phyloP scores from a whole-genome alignment of 2,329 filamentous ascomycete genomes.

The Lecanicillium sp. region DNA sequence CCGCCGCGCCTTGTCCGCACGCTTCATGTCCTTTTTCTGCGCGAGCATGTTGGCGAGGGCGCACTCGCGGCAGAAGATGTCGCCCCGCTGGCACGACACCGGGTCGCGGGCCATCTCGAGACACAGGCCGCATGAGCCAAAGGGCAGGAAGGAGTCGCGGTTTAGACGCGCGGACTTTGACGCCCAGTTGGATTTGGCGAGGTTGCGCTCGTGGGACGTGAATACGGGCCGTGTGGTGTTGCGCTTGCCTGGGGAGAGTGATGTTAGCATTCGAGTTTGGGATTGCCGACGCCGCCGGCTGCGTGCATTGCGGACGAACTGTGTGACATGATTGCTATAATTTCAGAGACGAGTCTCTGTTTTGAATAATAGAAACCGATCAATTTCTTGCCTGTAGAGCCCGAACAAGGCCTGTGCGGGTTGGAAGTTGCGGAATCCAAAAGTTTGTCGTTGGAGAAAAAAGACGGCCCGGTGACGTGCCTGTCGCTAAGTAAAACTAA shows the following conservation, averaged over 20 bases:
- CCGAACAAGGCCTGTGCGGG: background rate
- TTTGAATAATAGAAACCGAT: background rate
- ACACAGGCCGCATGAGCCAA: conserved; percentile 83
- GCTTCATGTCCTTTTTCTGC: conserved; percentile 86
- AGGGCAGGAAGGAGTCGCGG: conserved; percentile 87
- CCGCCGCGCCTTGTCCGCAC: conserved; percentile 62
- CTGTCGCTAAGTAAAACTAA: too few species aligned
- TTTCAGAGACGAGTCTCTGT: background rate
- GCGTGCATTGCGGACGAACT: conserved; percentile 31
- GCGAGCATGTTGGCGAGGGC: conserved; percentile 84
- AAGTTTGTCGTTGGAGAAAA: background rate
- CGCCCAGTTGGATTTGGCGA: conserved; percentile 78
- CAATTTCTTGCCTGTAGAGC: background rate
- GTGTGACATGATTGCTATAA: conserved; percentile 30
- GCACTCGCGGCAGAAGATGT: conserved; percentile 94
- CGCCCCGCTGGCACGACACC: conserved; percentile 75
- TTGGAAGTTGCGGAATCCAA: background rate
- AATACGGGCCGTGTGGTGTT: conserved; percentile 92
- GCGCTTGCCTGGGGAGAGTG: conserved; percentile 56
- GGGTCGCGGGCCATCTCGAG: conserved; percentile 75
- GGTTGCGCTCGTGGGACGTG: conserved; percentile 80
- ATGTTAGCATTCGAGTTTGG: background rate
- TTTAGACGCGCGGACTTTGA: conserved; percentile 75
- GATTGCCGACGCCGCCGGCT: conserved; percentile 8
- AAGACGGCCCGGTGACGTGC: too few species aligned